Base-by-base conservation (phyloP, 2,329 filamentous ascomycete genomes). In the Alternaria metachromatica region DNA sequence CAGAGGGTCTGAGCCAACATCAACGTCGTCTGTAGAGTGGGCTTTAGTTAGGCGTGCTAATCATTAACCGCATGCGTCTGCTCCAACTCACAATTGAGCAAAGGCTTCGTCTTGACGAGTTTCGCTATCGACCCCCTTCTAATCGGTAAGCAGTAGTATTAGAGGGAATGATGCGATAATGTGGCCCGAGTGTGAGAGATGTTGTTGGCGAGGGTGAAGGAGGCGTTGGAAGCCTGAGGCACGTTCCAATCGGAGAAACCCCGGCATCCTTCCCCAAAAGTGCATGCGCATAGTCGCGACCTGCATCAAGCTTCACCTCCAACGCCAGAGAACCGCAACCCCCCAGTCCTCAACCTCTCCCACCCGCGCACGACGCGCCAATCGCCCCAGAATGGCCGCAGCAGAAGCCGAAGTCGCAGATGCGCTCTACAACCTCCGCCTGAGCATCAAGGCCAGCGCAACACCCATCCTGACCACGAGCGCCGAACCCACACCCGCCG, bases 341-440 rank as follows among this genome's bases (percentile, higher is more conserved):
- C n/a, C 33, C 37, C 41, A 37, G 6, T 28, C 23, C 18, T n/a
- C 37, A 18, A 37, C 28, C 13, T 33, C 21, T 23, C 25, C 11
- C 21, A 25, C 57, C 63, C 67, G 63, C 66, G 62, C 50, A 58
- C 58, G 46, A 69, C 68, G 68, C 64, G 64, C 60, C 62, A 48
- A 43, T 43, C 6, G n/a, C 13, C 13, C 13, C 54, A 63, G 11
- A n/a, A 70, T 69, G 65, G 62, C 64, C 68, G 72, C 75, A 55
- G 68, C 78, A 25, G 72, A 76, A 60, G 70, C 72, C 43, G 75
- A 79, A 65, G 67, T 73, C 55, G 76, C 78, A 15, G 94, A 98
- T 77, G 89, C 94, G 55, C 89, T 98, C 69, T 86, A 94, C 69
- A 89, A 96, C 67, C 87, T 98, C 72, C 92, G 94, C 76, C 89